Conservation (phyloP, 2,329 filamentous ascomycete species). For the Keithomyces neogunnii region DNA sequence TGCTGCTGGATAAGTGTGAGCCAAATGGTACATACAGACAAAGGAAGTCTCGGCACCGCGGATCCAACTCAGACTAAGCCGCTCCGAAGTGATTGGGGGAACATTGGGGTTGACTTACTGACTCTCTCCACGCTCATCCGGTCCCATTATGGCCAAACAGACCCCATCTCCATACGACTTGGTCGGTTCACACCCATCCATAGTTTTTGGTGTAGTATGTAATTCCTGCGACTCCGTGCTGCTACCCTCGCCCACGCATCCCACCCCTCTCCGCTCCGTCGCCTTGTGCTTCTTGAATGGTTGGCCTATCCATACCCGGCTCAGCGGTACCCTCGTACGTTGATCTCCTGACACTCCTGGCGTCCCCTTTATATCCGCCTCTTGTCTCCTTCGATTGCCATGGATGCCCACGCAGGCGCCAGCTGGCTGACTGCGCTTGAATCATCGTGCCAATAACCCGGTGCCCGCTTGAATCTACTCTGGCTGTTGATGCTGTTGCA, state of each 20-base stretch:
- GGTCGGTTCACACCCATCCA: background rate
- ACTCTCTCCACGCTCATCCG: background rate
- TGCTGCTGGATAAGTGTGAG: background rate
- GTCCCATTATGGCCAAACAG: background rate
- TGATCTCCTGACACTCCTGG: slow-evolving; percentile 5
- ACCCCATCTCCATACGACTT: background rate
- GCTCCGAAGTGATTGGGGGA: background rate
- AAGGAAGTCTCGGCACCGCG: background rate
- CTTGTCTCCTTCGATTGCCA: background rate
- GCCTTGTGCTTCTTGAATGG: slow-evolving; percentile 1
- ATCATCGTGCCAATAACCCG: slow-evolving; percentile 1
- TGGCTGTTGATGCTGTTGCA: background rate
- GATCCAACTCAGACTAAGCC: background rate
- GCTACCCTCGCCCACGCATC: background rate
- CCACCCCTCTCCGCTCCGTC: background rate
- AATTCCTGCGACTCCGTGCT: background rate
- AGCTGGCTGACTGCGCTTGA: background rate
- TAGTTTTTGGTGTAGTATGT: background rate
- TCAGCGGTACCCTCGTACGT: slow-evolving; percentile 1
- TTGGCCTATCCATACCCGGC: slow-evolving; percentile 3
- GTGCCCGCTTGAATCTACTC: slow-evolving; percentile 1
- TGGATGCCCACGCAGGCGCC: background rate
- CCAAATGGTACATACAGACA: background rate
- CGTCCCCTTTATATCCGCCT: slow-evolving; percentile 2
- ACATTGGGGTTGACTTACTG: background rate